Evolutionary conservation across 1,139 yeast species (phyloP), one percentile per base, ranked within the genome.

Genomic region (Hemisphaericaspora lyxosophila): DNA sequence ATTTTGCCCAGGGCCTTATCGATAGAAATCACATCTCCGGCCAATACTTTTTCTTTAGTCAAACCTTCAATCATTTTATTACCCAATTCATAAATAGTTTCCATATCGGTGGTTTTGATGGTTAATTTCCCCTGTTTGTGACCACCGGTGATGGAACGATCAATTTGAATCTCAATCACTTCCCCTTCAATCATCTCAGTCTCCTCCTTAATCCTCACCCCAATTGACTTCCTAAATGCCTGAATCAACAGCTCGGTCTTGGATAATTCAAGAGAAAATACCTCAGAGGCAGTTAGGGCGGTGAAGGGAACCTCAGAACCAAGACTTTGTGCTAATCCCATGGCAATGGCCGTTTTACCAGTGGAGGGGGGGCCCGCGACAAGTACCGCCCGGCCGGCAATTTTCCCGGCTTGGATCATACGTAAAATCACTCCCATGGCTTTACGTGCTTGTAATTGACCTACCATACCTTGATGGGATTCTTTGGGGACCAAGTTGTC

Each of bases 341-440:
- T 89, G 20, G 99, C 99, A 55, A 94, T 82, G 36, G 99, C 99
- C 8, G 99, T 94, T 62, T 94, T 94, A 62, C 99, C 99, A 2
- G 98, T 94, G 1, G 96, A 85, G 24, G 98, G 98, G 7, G 98
- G 98, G 6, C 99, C 99, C 0, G 98, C 97, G 46, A 94, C 76
- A 50, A 94, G 69, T 23, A 90, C 94, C 1, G 97, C 97, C 50
- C 97, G 79, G 14, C 99, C 99, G 5, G 98, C 97, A 57, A 94
- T 92, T 50, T 86, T 80, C 25, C 97, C 96, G 33, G 85, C 88
- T 59, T 87, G 87, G 43, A 92, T 86, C 95, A 94, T 87, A 67
- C 85, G 89, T 53, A 89, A 71, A 36, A 92, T 84, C 23, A 94
- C 83, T 35, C 97, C 99, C 7, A 96, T 96, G 3, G 98, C 98